These are phyloP conservation scores for Elsinoe arachidis DNA, from an alignment of 2,329 filamentous ascomycete species.

Conservation along the genomic window DNA sequence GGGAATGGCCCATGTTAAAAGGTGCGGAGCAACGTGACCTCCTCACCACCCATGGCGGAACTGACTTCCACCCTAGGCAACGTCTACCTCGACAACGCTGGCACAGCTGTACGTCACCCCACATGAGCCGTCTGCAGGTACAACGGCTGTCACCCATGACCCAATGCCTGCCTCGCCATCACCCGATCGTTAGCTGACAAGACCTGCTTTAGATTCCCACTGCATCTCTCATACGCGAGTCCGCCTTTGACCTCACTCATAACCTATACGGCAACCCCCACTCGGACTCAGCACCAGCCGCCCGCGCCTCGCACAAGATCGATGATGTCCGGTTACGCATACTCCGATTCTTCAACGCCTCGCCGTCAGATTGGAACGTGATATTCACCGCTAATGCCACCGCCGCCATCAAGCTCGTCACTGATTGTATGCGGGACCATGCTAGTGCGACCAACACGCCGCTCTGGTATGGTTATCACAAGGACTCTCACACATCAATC, in stretches of 20 bases:
- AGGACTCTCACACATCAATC: slow-evolving; percentile 77
- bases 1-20: slow-evolving; percentile 36
- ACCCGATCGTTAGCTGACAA: background rate
- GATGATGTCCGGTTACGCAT: slow-evolving; percentile 66
- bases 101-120: slow-evolving; percentile 53
- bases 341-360: slow-evolving; percentile 70
- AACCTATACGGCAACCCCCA: slow-evolving; percentile 87
- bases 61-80: slow-evolving; percentile 16
- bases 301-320: slow-evolving; percentile 62
- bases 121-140: background rate
- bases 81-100: slow-evolving; percentile 83
- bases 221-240: slow-evolving; percentile 70
- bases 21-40: slow-evolving; percentile 24
- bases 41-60: background rate
- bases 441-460: slow-evolving; percentile 43
- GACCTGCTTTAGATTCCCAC: slow-evolving; percentile 46
- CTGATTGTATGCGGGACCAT: slow-evolving; percentile 63
- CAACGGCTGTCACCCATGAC: background rate
- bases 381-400: slow-evolving; percentile 91
- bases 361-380: slow-evolving; percentile 73
- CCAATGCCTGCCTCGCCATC: background rate
- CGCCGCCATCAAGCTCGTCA: slow-evolving; percentile 77
- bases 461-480: slow-evolving; percentile 76
- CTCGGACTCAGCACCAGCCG: slow-evolving; percentile 73
- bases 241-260: slow-evolving; percentile 67